phyloP scores from a whole-genome alignment of 352 stramenopile genomes.

The Phytopythium kandeliae region DNA sequence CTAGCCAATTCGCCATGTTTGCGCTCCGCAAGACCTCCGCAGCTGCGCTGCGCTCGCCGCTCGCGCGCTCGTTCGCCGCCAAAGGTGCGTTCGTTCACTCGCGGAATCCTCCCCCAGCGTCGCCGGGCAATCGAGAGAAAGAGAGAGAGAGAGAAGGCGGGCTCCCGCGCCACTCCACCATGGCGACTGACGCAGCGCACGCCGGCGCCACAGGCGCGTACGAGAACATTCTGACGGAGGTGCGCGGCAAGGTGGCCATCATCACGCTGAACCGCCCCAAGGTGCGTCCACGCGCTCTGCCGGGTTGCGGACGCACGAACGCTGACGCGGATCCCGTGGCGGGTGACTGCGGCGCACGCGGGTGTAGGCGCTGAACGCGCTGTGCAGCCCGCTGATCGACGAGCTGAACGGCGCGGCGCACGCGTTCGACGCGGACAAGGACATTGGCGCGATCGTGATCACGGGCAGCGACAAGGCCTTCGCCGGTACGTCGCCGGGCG shows the following conservation, averaged over 20 bases:
- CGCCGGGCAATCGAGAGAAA: too few relatives aligned
- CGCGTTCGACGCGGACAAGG: slow-evolving; percentile 90
- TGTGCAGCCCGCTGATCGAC: slow-evolving; percentile 92
- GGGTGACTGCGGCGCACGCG: too few relatives aligned
- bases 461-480: slow-evolving; percentile 97
- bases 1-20: slow-evolving; percentile 29
- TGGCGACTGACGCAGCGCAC: neutral
- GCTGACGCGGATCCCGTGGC: too few relatives aligned
- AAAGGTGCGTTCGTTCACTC: slow-evolving; percentile 26
- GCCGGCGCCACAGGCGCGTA: slow-evolving; percentile 40
- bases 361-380: slow-evolving; percentile 91
- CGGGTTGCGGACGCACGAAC: neutral
- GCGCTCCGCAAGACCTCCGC: slow-evolving; percentile 27
- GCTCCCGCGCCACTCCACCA: too few relatives aligned
- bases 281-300: slow-evolving; percentile 9
- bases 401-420: slow-evolving; percentile 94
- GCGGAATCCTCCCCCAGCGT: neutral
- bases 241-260: slow-evolving; percentile 89
- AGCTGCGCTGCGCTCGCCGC: slow-evolving; percentile 13
- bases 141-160: too few relatives aligned
- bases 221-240: slow-evolving; percentile 85
- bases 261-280: slow-evolving; percentile 97
- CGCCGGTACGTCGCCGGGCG: slow-evolving; percentile 38
- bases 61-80: slow-evolving; percentile 38
- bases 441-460: slow-evolving; percentile 94